Percentiles rank a stretch among this genome's conserved stretches.
Evolutionary conservation across 257 asterid species (phyloP).

Genomic region (Prunella vulgaris): DNA sequence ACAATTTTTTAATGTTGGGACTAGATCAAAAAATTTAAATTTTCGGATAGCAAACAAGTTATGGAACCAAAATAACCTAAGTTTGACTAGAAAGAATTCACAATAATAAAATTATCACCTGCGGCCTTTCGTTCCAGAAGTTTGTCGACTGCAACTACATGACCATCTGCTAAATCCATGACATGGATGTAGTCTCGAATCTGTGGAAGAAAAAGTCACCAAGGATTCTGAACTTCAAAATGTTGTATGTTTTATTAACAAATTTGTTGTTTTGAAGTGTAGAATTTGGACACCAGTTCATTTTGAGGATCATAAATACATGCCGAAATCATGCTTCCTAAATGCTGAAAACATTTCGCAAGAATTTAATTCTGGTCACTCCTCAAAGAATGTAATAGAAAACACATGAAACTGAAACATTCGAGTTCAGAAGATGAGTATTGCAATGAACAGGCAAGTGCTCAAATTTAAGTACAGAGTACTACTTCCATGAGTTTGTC

Average conservation of each 20-base stretch:
- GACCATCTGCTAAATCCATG: conserved; percentile 98
- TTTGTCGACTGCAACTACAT: conserved; percentile 78
- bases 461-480: too few species aligned
- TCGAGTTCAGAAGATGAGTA: neutral
- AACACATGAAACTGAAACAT: neutral
- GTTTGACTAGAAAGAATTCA: neutral
- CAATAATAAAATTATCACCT: conserved; percentile 31
- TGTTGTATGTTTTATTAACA: neutral
- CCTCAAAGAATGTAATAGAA: neutral
- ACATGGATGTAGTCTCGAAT: conserved; percentile 95
- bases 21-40: too few species aligned
- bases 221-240: neutral
- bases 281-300: too few species aligned
- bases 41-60: too few species aligned
- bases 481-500: neutral
- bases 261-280: too few species aligned
- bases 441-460: too few species aligned
- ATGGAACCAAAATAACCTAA: too few species aligned
- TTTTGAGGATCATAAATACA: too few species aligned
- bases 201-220: conserved; percentile 35
- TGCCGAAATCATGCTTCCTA: neutral
- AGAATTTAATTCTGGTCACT: neutral
- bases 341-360: neutral
- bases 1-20: too few species aligned
- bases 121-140: conserved; percentile 53